phyloP scores from a whole-genome alignment of 176 grass and related monocot species.

The Zea mays region Zm-B73-REFERENCE-NAM-5.0 NC_050100.1:187548501-187549000 shows the following conservation, averaged over 20 bases:
- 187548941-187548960: not conserved
- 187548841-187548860: constrained; percentile 75
- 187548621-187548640: constrained; percentile 71
- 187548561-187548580: not conserved
- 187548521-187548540: too few species aligned
- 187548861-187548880: constrained; percentile 51
- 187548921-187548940: not conserved
- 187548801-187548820: constrained; percentile 64
- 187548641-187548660: constrained; percentile 63
- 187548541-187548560: too few species aligned
- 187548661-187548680: constrained; percentile 66
- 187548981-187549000: constrained; percentile 59
- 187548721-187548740: constrained; percentile 42
- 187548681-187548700: constrained; percentile 67
- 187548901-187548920: constrained; percentile 17
- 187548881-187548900: constrained; percentile 33
- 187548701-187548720: constrained; percentile 56
- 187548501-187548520: too few species aligned
- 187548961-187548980: constrained; percentile 62
- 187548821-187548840: constrained; percentile 91
- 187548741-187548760: constrained; percentile 27
- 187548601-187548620: constrained; percentile 58
- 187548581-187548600: not conserved
- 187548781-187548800: not conserved
- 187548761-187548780: too few species aligned